Base-by-base conservation (phyloP, 345 rosid genomes). In the Citrus sinensis region DNA sequence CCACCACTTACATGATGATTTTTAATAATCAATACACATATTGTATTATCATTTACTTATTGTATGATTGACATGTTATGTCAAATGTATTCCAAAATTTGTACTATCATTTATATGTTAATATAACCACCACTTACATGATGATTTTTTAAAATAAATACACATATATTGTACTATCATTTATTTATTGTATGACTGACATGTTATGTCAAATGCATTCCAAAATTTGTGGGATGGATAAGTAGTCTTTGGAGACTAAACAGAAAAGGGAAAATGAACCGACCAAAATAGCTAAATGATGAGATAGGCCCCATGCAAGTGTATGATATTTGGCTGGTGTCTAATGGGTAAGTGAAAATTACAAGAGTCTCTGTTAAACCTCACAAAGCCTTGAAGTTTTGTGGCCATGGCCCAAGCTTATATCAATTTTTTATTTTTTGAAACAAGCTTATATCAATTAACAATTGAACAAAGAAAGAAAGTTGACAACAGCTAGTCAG, bases 301-400 rank as follows among this genome's bases (percentile, higher is more conserved):
- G 16, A 46, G 17, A 11, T 65, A 76, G 86, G 72, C 67, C 81
- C 82, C 78, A 49, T 16, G 66, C 34, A 46, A 46, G 13, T 46
- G 17, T n/a, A 56, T 40, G 83, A 83, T 66, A 81, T 82, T 40
- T n/a, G 70, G 79, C 19, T 74, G 67, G 87, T 85, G 87, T 11
- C 16, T 11, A 11, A 2, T 42, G 51, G 16, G 51, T 42, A 83
- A 14, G 67, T 75, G 78, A 76, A 70, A 66, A 19, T 56, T 17
- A 61, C 27, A 32, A 37, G 42, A 71, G 82, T 66, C 76, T 3
- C 77, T 58, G 56, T 82, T 84, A 79, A 40, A 55, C 80, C 77
- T 84, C 80, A 71, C 79, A 55, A 76, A 19, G 9, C 71, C 64
- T 37, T 39, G 32, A 78, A 73, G 72, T 49, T 54, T 81, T 46